A percentile compares a stretch with the other conserved stretches of the same genome.
Conservation (phyloP, 2,329 filamentous ascomycete genomes). For the Fusarium mangiferae region DNA sequence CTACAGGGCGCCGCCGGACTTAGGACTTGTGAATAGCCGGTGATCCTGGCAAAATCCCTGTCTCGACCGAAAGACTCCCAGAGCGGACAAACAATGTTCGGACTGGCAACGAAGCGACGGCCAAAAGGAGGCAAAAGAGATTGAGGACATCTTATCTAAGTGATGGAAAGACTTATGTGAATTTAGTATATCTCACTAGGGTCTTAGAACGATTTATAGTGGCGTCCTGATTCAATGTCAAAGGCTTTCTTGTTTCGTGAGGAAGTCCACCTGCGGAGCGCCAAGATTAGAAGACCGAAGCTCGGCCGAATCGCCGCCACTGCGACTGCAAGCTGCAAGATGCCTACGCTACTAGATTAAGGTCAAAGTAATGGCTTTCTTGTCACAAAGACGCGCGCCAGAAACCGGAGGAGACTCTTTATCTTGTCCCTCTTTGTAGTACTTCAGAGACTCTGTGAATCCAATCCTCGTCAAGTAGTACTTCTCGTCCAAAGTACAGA, state of each 20-base stretch:
- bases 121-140: too few species aligned
- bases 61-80: background rate
- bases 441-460: background rate
- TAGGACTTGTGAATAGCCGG: background rate
- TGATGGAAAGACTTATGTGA: background rate
- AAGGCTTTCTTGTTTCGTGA: background rate
- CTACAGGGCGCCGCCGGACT: background rate
- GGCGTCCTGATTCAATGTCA: background rate
- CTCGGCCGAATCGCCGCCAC: background rate
- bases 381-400: background rate
- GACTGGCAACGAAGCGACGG: background rate
- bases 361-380: background rate
- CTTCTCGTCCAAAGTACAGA: constrained; percentile 6
- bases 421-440: background rate
- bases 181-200: rapidly evolving
- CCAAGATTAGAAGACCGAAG: background rate
- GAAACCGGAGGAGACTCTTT: background rate
- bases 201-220: rapidly evolving
- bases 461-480: background rate
- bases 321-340: background rate
- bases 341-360: background rate
- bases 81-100: rapidly evolving
- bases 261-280: background rate
- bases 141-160: background rate
- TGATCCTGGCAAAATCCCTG: background rate